Evolutionary conservation across 192 early-diverging fungal species (phyloP).

Genomic region (Irineochytrium annulatum): DNA sequence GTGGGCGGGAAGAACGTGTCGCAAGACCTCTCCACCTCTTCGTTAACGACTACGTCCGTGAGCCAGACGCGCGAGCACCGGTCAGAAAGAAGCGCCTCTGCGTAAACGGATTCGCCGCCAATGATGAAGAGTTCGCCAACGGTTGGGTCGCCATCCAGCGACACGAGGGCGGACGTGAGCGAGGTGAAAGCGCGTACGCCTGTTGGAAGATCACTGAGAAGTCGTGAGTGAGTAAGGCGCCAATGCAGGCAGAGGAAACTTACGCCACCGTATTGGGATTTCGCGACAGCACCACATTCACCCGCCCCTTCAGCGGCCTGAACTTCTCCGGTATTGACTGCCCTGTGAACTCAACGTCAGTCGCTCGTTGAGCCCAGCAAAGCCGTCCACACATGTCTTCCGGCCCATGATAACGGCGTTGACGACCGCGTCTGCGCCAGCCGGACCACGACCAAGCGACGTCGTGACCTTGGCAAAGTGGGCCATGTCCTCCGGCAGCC

Average conservation of each 20-base stretch:
- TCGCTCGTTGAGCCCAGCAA: too few relatives aligned
- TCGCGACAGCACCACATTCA: slow-evolving; percentile 83
- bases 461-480: slow-evolving; percentile 75
- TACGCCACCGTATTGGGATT: too few relatives aligned
- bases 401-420: slow-evolving; percentile 96
- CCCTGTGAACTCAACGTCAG: too few relatives aligned
- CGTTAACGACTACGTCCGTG: slow-evolving; percentile 57
- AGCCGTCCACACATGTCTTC: too few relatives aligned
- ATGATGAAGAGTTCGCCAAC: slow-evolving; percentile 61
- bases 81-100: slow-evolving; percentile 51
- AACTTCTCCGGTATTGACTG: slow-evolving; percentile 82
- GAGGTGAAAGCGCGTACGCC: background rate
- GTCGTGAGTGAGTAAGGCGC: too few relatives aligned
- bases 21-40: slow-evolving; percentile 47
- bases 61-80: slow-evolving; percentile 54
- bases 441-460: slow-evolving; percentile 8
- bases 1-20: slow-evolving; percentile 78
- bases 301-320: slow-evolving; percentile 69
- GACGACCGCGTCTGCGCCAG: background rate
- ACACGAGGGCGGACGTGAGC: background rate
- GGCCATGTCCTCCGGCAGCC: slow-evolving; percentile 76
- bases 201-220: background rate
- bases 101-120: slow-evolving; percentile 76
- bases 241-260: too few relatives aligned
- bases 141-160: background rate